These are phyloP conservation scores for Phylloporus sp. DNA, from an alignment of 768 basidiomycete genomes.

Conservation along the genomic window DNA sequence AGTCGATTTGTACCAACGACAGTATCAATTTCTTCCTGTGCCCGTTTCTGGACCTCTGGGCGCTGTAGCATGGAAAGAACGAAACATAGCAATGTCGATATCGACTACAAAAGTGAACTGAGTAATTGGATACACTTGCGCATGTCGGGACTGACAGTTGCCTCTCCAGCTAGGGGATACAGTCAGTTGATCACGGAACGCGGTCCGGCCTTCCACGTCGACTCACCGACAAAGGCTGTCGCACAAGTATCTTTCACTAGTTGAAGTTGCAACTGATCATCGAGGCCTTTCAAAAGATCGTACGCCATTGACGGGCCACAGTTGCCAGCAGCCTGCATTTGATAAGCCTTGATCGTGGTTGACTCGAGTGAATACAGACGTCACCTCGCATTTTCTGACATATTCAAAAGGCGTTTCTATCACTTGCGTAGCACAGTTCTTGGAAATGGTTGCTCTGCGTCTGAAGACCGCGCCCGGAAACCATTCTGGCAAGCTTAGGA, in stretches of 20 bases:
- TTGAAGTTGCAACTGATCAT: background rate
- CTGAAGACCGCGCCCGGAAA: slow-evolving; percentile 28
- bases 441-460: slow-evolving; percentile 13
- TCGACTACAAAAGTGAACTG: background rate
- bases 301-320: slow-evolving; percentile 9
- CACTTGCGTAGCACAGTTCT: slow-evolving; percentile 7
- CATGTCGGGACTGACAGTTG: slow-evolving; percentile 8
- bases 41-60: slow-evolving; percentile 29
- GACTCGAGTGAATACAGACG: background rate
- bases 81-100: slow-evolving; percentile 16
- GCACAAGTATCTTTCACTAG: background rate
- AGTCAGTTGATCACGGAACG: background rate
- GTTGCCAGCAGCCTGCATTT: slow-evolving; percentile 12
- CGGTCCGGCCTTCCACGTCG: background rate
- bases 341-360: background rate
- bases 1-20: slow-evolving; percentile 28
- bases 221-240: background rate
- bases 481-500: slow-evolving; percentile 23
- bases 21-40: slow-evolving; percentile 28
- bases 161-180: slow-evolving; percentile 16
- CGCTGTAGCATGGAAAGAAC: slow-evolving; percentile 31
- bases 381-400: slow-evolving; percentile 12
- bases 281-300: slow-evolving; percentile 6
- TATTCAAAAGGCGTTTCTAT: slow-evolving; percentile 16
- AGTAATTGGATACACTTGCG: background rate